Base-by-base conservation (phyloP, 805 yeast species). In the Sugiyamaella qingdaonensis region DNA sequence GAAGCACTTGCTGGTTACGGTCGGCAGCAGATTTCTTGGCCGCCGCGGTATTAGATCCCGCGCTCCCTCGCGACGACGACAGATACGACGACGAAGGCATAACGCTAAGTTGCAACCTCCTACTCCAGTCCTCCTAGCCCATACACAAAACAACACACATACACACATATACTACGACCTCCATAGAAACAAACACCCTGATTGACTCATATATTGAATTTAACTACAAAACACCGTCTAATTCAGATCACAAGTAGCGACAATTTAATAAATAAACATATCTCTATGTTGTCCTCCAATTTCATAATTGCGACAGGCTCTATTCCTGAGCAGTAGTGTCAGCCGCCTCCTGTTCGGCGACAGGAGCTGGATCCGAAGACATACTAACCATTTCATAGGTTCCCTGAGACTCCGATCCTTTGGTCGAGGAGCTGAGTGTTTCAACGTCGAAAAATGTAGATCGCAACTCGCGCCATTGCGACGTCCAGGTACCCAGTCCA, bases 391-490 rank as follows among this genome's bases (percentile, higher is more conserved):
- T 39, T 36, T 60, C 62, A 46, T 59, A 59, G 32, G 54, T 37
- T 10, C 48, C 58, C 21, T 50, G 47, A n/a, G 14, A 39, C 4
- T 10, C 39, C 4, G 16, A 13, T 29, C 21, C 31, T 13, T 27
- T 31, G n/a, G 52, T 14, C 7, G 27, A n/a, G 16, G 34, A 24
- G 16, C 36, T 27, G 10, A 45, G 24, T 4, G 32, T 46, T 18
- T 52, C 44, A 4, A 32, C 88, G 54, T 90, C 95, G 61, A 94
- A 92, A 64, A 94, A 92, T 0, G 96, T 88, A 37, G 88, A 87
- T 62, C 91, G 78, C 51, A 92, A 73, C 67, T 92, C 99, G 59
- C 84, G 82, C 97, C 97, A 91, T 60, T 96, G 79, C 0, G 96
- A 82, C 14, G 90, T 81, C 80, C 92, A 92, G 0, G 96, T 88